phyloP scores from a whole-genome alignment of 352 stramenopile species.

The Discostella stelligera region DNA sequence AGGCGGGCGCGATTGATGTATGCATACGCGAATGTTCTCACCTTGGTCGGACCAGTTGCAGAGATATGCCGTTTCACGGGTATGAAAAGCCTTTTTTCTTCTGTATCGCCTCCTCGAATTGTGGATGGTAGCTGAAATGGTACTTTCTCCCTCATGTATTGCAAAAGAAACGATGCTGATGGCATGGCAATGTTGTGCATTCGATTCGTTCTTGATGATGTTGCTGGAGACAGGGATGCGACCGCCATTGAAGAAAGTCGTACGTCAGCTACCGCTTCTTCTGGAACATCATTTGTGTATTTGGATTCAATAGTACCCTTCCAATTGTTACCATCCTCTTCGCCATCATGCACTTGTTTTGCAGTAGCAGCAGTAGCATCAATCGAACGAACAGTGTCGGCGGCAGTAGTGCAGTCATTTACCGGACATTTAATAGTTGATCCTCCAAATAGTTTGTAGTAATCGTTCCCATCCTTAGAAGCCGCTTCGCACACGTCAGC shows the following conservation, averaged over 20 bases:
- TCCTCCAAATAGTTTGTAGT: background rate
- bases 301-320: background rate
- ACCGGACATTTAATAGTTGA: background rate
- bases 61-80: conserved; percentile 35
- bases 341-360: conserved; percentile 5
- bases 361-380: background rate
- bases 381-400: background rate
- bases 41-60: conserved; percentile 36
- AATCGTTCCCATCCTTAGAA: too few relatives aligned
- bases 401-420: too few relatives aligned
- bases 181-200: conserved; percentile 17
- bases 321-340: background rate
- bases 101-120: conserved; percentile 2
- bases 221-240: background rate
- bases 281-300: background rate
- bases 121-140: background rate
- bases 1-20: background rate
- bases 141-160: conserved; percentile 2
- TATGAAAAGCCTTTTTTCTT: conserved; percentile 48
- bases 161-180: conserved; percentile 12
- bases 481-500: too few relatives aligned
- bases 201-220: background rate
- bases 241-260: background rate
- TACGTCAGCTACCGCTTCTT: background rate
- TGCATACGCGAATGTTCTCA: background rate